A percentile compares a stretch with the other conserved stretches of the same genome.
Evolutionary conservation across 1,139 yeast genomes (phyloP).

Genomic region (Yarrowia galli): DNA sequence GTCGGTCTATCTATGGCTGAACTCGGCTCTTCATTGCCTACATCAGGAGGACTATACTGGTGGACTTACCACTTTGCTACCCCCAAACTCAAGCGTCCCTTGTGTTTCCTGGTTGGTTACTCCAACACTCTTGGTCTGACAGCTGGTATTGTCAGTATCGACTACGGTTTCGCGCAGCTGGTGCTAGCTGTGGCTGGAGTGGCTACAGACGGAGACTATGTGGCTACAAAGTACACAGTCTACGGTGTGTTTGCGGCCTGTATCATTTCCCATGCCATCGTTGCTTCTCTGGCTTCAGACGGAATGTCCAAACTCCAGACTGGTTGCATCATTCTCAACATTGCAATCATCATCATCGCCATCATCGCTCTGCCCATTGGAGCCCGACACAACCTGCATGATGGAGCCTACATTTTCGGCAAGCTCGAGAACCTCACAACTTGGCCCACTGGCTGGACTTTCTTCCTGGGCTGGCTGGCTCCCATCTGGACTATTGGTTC

Average conservation of each 20-base stretch:
- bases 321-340: conserved; percentile 63
- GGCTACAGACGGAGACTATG: conserved; percentile 57
- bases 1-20: conserved; percentile 66
- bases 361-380: conserved; percentile 68
- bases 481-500: conserved; percentile 58
- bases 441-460: conserved; percentile 74
- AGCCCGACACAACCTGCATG: conserved; percentile 42
- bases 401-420: conserved; percentile 61
- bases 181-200: conserved; percentile 63
- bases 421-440: conserved; percentile 60
- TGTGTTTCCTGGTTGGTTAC: conserved; percentile 66
- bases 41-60: conserved; percentile 68
- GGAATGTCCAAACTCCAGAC: conserved; percentile 66
- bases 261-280: conserved; percentile 55
- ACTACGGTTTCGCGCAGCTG: conserved; percentile 65
- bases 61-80: conserved; percentile 67
- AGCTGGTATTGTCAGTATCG: conserved; percentile 64
- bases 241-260: conserved; percentile 66
- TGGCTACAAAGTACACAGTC: conserved; percentile 56
- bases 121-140: conserved; percentile 65
- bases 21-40: conserved; percentile 69
- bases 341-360: conserved; percentile 62
- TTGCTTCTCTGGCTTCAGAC: conserved; percentile 60
- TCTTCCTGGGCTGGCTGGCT: conserved; percentile 66
- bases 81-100: conserved; percentile 51